These are phyloP conservation scores for Fusarium graminum DNA, from an alignment of 2,329 filamentous ascomycete species.

Conservation along the genomic window DNA sequence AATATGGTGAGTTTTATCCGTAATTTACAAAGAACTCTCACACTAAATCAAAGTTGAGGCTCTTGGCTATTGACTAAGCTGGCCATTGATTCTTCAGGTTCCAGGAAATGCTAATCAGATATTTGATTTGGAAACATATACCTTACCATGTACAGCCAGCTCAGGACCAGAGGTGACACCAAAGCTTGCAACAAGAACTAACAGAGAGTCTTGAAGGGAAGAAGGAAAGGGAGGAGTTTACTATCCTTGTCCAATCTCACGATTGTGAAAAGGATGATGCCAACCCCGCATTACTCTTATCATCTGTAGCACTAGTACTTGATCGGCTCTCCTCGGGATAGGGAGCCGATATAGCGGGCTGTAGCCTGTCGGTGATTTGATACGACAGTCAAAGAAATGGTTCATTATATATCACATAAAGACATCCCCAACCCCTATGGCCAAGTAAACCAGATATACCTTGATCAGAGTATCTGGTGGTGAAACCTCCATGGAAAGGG, in stretches of 20 bases:
- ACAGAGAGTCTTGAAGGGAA: background rate
- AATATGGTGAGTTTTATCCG: too few relatives aligned
- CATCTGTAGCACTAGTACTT: slow-evolving; percentile 20
- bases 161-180: too few relatives aligned
- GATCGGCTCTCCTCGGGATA: slow-evolving; percentile 22
- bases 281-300: slow-evolving; percentile 54
- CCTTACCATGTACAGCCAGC: background rate
- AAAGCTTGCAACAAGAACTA: background rate
- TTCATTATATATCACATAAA: background rate
- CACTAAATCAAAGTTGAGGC: background rate
- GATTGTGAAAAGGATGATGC: slow-evolving; percentile 9
- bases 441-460: too few relatives aligned
- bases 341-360: slow-evolving; percentile 6
- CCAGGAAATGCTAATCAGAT: background rate
- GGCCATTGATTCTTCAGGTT: background rate
- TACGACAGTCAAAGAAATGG: background rate
- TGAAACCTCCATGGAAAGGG: too few relatives aligned
- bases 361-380: slow-evolving; percentile 55
- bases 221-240: background rate
- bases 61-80: too few relatives aligned
- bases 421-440: background rate
- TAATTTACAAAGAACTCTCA: background rate
- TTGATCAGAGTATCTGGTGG: too few relatives aligned
- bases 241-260: slow-evolving; percentile 6
- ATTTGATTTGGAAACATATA: background rate